These are phyloP conservation scores for Cytospora paraplurivora DNA, from an alignment of 2,329 filamentous ascomycete species.

Conservation along the genomic window DNA sequence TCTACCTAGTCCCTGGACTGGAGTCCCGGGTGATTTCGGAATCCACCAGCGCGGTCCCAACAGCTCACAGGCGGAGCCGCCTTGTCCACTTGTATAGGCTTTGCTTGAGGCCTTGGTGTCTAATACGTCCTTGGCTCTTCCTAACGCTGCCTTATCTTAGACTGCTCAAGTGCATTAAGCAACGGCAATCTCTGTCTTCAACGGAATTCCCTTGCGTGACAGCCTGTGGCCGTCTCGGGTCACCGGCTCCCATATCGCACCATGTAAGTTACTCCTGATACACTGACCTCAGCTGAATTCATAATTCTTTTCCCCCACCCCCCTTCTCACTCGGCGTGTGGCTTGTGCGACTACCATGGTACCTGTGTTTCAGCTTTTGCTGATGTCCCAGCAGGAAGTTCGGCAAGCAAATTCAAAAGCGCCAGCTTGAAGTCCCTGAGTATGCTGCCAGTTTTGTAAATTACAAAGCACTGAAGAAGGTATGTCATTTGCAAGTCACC, in stretches of 20 bases:
- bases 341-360: slow-evolving; percentile 2
- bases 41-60: not conserved
- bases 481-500: slow-evolving; percentile 43
- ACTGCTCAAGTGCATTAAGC: slow-evolving; percentile 7
- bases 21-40: not conserved
- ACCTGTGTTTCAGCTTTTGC: slow-evolving; percentile 19
- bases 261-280: slow-evolving; percentile 39
- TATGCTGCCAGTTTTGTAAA: slow-evolving; percentile 99
- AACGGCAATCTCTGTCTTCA: not conserved
- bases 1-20: slow-evolving; percentile 13
- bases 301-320: not conserved
- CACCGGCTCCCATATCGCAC: slow-evolving; percentile 35
- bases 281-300: not conserved
- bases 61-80: not conserved
- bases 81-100: slow-evolving; percentile 18
- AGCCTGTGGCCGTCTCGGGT: slow-evolving; percentile 25
- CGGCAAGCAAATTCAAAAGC: slow-evolving; percentile 98
- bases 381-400: slow-evolving; percentile 76
- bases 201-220: slow-evolving; percentile 7
- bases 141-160: slow-evolving; percentile 3
- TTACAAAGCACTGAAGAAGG: slow-evolving; percentile 99
- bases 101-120: slow-evolving; percentile 2
- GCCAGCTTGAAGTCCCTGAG: slow-evolving; percentile 97
- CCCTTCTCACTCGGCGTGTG: not conserved
- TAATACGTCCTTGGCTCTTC: slow-evolving; percentile 18